A percentile compares a stretch with the other conserved stretches of the same genome.
Evolutionary conservation across 2,329 filamentous ascomycete species (phyloP).

Genomic region (Diaporthe helianthi): DNA sequence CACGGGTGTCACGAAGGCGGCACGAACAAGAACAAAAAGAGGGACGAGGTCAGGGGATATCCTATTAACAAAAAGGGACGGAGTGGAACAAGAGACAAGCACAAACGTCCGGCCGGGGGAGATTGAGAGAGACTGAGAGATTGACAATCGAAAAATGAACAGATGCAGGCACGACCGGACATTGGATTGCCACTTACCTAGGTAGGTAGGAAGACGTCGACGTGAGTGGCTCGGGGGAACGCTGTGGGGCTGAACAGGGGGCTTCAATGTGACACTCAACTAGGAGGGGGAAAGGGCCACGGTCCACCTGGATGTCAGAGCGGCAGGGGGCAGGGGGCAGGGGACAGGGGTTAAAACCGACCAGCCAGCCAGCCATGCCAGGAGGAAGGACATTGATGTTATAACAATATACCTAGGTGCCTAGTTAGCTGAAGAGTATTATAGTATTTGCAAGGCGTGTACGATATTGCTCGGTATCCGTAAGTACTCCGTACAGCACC

Average conservation of each 20-base stretch:
- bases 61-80: conserved; percentile 18
- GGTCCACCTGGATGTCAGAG: conserved; percentile 7
- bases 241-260: conserved; percentile 21
- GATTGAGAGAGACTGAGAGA: conserved; percentile 20
- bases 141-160: conserved; percentile 29
- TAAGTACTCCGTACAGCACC: background rate
- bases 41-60: conserved; percentile 19
- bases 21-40: conserved; percentile 14
- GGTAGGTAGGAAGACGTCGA: conserved; percentile 11
- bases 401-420: no score
- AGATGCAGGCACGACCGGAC: conserved; percentile 26
- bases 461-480: background rate
- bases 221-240: conserved; percentile 7
- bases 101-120: background rate
- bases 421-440: no score
- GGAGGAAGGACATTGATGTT: background rate
- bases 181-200: conserved; percentile 29
- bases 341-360: conserved; percentile 4
- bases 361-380: conserved; percentile 5
- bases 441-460: background rate
- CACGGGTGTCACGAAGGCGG: conserved; percentile 1
- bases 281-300: background rate
- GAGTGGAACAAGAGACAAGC: background rate
- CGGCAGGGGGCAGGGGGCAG: conserved; percentile 24
- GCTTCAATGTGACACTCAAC: background rate